Evolutionary conservation across 2,329 filamentous ascomycete species (phyloP).

Genomic region (Canariomyces notabilis): DNA sequence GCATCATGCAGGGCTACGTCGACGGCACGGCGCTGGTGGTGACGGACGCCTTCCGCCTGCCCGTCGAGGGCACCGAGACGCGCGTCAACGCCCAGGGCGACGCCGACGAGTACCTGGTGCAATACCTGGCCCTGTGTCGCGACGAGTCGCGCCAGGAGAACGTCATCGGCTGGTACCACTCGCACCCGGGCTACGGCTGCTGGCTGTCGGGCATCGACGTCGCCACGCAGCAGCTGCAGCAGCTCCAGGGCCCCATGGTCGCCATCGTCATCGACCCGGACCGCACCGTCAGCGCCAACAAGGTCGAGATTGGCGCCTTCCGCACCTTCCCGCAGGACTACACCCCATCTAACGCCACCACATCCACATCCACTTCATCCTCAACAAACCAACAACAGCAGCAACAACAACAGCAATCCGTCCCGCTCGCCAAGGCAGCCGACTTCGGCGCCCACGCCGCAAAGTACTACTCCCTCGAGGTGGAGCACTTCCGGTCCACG

Average conservation of each 20-base stretch:
- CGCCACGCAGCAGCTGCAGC: constrained; percentile 80
- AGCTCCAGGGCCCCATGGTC: constrained; percentile 82
- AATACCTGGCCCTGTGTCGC: constrained; percentile 72
- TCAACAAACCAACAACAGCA: constrained; percentile 26
- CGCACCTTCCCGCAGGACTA: constrained; percentile 79
- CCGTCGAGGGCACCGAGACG: constrained; percentile 97
- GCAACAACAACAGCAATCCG: constrained; percentile 50
- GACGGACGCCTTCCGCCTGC: constrained; percentile 87
- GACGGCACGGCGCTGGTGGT: constrained; percentile 81
- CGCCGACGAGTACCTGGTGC: constrained; percentile 94
- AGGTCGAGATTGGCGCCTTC: constrained; percentile 97
- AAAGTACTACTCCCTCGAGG: constrained; percentile 85
- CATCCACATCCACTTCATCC: not conserved
- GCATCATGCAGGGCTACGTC: constrained; percentile 94
- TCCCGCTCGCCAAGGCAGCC: constrained; percentile 88
- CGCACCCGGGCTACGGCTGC: constrained; percentile 94
- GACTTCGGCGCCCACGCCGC: constrained; percentile 92
- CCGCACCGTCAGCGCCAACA: constrained; percentile 87
- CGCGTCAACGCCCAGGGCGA: constrained; percentile 93
- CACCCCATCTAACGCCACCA: constrained; percentile 39
- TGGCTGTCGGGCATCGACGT: constrained; percentile 98
- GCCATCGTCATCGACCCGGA: constrained; percentile 96
- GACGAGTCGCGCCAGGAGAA: constrained; percentile 80
- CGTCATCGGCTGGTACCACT: constrained; percentile 96
- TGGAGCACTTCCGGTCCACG: constrained; percentile 90